Conservation (phyloP, 1,284 basidiomycete genomes). For the Sphagnurus paluster region DNA sequence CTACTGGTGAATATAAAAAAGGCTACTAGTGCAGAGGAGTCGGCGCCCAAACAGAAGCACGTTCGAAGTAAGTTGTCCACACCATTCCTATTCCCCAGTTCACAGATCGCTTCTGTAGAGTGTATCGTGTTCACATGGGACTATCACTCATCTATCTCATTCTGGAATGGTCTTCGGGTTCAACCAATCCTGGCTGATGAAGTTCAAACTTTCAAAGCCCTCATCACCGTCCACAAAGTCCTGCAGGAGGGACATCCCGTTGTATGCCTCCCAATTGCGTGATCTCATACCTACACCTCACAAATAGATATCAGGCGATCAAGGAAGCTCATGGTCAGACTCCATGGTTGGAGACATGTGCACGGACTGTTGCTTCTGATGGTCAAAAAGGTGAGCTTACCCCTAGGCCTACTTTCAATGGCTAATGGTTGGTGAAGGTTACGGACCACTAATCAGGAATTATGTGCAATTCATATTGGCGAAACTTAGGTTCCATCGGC, state of each 20-base stretch:
- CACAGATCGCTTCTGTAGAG: conserved; percentile 52
- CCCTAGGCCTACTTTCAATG: conserved; percentile 5
- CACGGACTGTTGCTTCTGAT: conserved; percentile 83
- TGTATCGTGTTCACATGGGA: conserved; percentile 99
- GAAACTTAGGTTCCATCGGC: conserved; percentile 93
- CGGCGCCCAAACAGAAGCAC: conserved; percentile 95
- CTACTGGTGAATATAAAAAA: conserved; percentile 95
- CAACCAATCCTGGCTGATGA: conserved; percentile 95
- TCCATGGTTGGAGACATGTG: conserved; percentile 94
- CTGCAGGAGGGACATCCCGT: conserved; percentile 93
- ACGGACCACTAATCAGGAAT: conserved; percentile 87
- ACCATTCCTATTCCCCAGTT: conserved; percentile 3
- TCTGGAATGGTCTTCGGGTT: conserved; percentile 94
- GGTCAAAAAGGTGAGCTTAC: conserved; percentile 63
- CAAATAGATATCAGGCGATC: conserved; percentile 61
- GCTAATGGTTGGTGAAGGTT: conserved; percentile 53
- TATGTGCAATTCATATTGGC: conserved; percentile 94
- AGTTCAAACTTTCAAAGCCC: conserved; percentile 94
- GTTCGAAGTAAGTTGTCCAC: conserved; percentile 77
- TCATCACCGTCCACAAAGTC: conserved; percentile 95
- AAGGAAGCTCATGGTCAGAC: conserved; percentile 97
- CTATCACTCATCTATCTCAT: conserved; percentile 94
- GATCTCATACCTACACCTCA: conserved; percentile 11
- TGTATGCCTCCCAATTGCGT: conserved; percentile 45
- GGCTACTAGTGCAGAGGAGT: conserved; percentile 90